Conservation (phyloP, 1,284 basidiomycete species). For the Rhodotorula sp. region DNA sequence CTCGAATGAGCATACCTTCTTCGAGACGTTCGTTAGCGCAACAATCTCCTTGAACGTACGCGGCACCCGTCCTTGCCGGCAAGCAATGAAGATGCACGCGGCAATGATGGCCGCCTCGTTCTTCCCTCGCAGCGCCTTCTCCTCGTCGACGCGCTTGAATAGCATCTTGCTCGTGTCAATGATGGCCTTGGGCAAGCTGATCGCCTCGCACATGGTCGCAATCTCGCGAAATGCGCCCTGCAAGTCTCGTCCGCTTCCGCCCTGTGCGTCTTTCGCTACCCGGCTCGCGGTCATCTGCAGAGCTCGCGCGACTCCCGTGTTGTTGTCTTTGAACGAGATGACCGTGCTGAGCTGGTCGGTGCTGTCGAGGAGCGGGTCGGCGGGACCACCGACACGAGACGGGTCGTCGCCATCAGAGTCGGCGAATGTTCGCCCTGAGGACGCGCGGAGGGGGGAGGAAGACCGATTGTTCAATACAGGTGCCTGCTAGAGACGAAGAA, state of each 20-base stretch:
- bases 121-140: slow-evolving; percentile 87
- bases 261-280: slow-evolving; percentile 67
- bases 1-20: slow-evolving; percentile 60
- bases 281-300: slow-evolving; percentile 85
- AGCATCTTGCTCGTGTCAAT: slow-evolving; percentile 94
- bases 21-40: slow-evolving; percentile 85
- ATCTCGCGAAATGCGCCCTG: slow-evolving; percentile 87
- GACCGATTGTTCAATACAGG: slow-evolving; percentile 10
- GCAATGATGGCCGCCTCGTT: slow-evolving; percentile 90
- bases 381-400: slow-evolving; percentile 96
- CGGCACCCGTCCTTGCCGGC: slow-evolving; percentile 87
- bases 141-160: slow-evolving; percentile 94
- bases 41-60: slow-evolving; percentile 96
- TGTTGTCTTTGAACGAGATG: slow-evolving; percentile 91
- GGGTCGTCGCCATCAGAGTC: slow-evolving; percentile 96
- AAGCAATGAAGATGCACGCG: slow-evolving; percentile 97
- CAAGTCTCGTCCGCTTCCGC: slow-evolving; percentile 64
- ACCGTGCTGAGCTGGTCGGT: slow-evolving; percentile 91
- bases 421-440: slow-evolving; percentile 79
- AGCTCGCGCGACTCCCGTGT: slow-evolving; percentile 85
- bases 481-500: background rate
- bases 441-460: slow-evolving; percentile 43
- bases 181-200: slow-evolving; percentile 90
- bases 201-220: slow-evolving; percentile 88
- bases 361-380: slow-evolving; percentile 81